Percentiles rank a stretch among this genome's conserved stretches.
Evolutionary conservation across 805 yeast species (phyloP).

Genomic region (Wickerhamiella dianesei): DNA sequence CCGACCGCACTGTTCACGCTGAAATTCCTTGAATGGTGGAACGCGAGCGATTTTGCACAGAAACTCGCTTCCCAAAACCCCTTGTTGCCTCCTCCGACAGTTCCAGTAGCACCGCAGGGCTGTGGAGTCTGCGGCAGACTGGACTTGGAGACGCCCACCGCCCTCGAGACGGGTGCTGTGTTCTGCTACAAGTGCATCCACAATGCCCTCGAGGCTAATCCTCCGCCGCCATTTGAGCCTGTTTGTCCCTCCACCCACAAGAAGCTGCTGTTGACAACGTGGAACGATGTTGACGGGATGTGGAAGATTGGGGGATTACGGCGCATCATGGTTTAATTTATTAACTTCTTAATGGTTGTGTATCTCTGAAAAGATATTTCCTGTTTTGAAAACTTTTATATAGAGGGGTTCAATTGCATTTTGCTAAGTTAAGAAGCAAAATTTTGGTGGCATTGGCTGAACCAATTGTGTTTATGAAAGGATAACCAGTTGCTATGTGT

Average conservation of each 20-base stretch:
- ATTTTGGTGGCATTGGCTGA: too few relatives aligned
- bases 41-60: slow-evolving; percentile 53
- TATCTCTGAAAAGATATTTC: too few relatives aligned
- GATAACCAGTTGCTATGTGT: too few relatives aligned
- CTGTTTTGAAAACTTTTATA: too few relatives aligned
- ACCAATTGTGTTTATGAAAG: too few relatives aligned
- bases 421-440: too few relatives aligned
- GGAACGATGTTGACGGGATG: slow-evolving; percentile 43
- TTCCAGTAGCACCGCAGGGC: slow-evolving; percentile 18
- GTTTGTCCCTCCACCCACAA: slow-evolving; percentile 76
- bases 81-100: slow-evolving; percentile 10
- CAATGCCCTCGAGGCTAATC: slow-evolving; percentile 32
- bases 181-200: slow-evolving; percentile 81
- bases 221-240: slow-evolving; percentile 34
- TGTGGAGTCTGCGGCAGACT: slow-evolving; percentile 62
- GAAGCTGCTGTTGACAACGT: slow-evolving; percentile 43
- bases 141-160: slow-evolving; percentile 59
- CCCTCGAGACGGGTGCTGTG: slow-evolving; percentile 82
- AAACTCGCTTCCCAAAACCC: slow-evolving; percentile 12
- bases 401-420: too few relatives aligned
- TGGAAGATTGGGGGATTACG: slow-evolving; percentile 72
- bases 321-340: slow-evolving; percentile 45
- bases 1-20: slow-evolving; percentile 72
- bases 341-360: too few relatives aligned
- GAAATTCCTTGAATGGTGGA: slow-evolving; percentile 91